Evolutionary conservation across 177 flowering plant genomes (phyloP).

Genomic region (Tripterygium wilfordii): DNA sequence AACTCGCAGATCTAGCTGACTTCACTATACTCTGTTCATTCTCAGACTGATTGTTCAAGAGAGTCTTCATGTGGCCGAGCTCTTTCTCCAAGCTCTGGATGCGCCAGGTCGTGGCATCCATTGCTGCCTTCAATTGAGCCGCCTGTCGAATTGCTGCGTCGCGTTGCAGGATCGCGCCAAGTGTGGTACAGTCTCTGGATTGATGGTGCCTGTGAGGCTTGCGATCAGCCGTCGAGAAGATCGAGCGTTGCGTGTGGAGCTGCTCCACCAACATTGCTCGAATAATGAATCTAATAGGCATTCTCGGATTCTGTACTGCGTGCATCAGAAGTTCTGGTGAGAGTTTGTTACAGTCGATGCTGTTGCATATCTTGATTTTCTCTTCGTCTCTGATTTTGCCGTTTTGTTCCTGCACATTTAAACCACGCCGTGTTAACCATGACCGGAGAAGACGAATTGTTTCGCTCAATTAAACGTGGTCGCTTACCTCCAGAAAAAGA

Average conservation of each 20-base stretch:
- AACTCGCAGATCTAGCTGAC: constrained; percentile 45
- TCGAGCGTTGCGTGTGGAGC: constrained; percentile 61
- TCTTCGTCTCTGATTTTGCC: constrained; percentile 55
- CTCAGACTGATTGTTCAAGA: constrained; percentile 24
- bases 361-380: constrained; percentile 41
- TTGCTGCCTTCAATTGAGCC: constrained; percentile 44
- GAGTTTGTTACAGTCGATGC: constrained; percentile 64
- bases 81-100: constrained; percentile 61
- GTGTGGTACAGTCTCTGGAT: constrained; percentile 27
- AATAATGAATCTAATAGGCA: constrained; percentile 72
- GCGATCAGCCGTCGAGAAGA: constrained; percentile 25
- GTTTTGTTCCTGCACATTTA: constrained; percentile 29
- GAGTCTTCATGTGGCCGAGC: constrained; percentile 50
- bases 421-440: neutral
- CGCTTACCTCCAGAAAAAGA: constrained; percentile 50
- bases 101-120: constrained; percentile 52
- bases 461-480: neutral
- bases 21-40: constrained; percentile 8
- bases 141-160: constrained; percentile 63
- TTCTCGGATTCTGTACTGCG: constrained; percentile 69
- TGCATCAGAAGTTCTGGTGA: constrained; percentile 51
- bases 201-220: constrained; percentile 1
- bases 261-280: constrained; percentile 85
- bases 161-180: constrained; percentile 59
- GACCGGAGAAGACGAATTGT: neutral